Percentiles rank a stretch among this genome's conserved stretches.
Evolutionary conservation across 768 basidiomycete genomes (phyloP).

Genomic region (Daedaleopsis nitida): DNA sequence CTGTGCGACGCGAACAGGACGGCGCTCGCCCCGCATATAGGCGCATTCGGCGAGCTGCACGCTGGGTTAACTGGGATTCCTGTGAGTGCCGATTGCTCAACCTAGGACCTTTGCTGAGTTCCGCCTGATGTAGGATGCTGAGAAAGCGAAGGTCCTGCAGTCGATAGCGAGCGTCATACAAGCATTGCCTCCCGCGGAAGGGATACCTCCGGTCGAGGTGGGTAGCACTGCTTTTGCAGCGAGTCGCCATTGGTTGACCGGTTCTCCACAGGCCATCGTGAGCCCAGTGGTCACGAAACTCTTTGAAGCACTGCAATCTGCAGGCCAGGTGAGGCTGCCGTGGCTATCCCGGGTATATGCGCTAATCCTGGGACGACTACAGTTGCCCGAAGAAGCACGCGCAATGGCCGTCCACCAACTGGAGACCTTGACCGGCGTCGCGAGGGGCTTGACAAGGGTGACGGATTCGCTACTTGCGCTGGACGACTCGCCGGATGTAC

Average conservation of each 20-base stretch:
- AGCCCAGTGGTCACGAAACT: conserved; percentile 74
- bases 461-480: conserved; percentile 67
- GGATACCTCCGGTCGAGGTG: conserved; percentile 77
- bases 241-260: background rate
- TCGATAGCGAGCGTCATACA: conserved; percentile 94
- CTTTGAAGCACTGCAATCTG: conserved; percentile 57
- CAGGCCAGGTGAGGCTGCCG: conserved; percentile 47
- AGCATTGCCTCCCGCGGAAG: conserved; percentile 78
- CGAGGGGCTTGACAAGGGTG: conserved; percentile 81
- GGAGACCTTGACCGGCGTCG: conserved; percentile 81
- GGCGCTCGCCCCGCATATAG: conserved; percentile 82
- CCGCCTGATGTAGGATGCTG: conserved; percentile 58
- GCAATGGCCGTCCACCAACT: conserved; percentile 68
- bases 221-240: background rate
- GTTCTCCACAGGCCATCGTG: conserved; percentile 60
- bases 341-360: background rate
- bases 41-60: conserved; percentile 83
- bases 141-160: conserved; percentile 89
- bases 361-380: background rate
- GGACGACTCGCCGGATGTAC: conserved; percentile 54
- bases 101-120: background rate
- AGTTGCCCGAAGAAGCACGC: conserved; percentile 79
- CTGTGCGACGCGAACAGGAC: conserved; percentile 88
- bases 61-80: conserved; percentile 73
- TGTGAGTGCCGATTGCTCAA: conserved; percentile 44